Conservation (phyloP, 345 rosid genomes). For the Isatis tinctoria region DNA sequence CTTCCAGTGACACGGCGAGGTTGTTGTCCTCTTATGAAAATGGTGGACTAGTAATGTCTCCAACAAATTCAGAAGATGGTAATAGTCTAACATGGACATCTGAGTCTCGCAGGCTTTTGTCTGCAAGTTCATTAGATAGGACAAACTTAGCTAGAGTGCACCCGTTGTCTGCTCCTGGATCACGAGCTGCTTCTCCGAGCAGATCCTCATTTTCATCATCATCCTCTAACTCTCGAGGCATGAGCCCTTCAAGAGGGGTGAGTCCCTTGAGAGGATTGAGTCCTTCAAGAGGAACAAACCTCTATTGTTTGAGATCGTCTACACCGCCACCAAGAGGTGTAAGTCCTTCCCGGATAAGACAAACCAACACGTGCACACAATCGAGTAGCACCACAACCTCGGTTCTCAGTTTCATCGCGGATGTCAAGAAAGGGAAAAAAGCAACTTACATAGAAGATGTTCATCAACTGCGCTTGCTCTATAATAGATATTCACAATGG, state of each 20-base stretch:
- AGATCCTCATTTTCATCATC: constrained; percentile 43
- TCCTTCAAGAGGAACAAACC: constrained; percentile 58
- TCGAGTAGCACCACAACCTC: constrained; percentile 49
- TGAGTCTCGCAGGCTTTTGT: constrained; percentile 39
- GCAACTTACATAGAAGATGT: constrained; percentile 70
- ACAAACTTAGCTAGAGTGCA: constrained; percentile 41
- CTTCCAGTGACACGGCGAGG: constrained; percentile 51
- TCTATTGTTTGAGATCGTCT: constrained; percentile 46
- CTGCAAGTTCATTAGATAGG: constrained; percentile 45
- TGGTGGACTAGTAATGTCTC: constrained; percentile 34
- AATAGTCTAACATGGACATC: constrained; percentile 23
- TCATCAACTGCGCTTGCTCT: constrained; percentile 73
- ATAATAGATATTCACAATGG: constrained; percentile 87
- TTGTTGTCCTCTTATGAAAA: constrained; percentile 37
- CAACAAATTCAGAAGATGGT: constrained; percentile 42
- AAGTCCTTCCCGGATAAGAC: constrained; percentile 71
- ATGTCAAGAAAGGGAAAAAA: constrained; percentile 71
- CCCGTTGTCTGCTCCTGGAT: constrained; percentile 43
- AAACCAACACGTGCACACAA: constrained; percentile 46
- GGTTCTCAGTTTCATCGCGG: constrained; percentile 81
- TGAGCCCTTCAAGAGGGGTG: constrained; percentile 45
- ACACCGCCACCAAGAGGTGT: constrained; percentile 70
- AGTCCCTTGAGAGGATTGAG: constrained; percentile 68
- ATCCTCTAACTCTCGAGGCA: constrained; percentile 42
- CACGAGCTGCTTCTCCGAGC: constrained; percentile 65